Base-by-base conservation (phyloP, 441 rosid species). In the Viola pubescens region DNA sequence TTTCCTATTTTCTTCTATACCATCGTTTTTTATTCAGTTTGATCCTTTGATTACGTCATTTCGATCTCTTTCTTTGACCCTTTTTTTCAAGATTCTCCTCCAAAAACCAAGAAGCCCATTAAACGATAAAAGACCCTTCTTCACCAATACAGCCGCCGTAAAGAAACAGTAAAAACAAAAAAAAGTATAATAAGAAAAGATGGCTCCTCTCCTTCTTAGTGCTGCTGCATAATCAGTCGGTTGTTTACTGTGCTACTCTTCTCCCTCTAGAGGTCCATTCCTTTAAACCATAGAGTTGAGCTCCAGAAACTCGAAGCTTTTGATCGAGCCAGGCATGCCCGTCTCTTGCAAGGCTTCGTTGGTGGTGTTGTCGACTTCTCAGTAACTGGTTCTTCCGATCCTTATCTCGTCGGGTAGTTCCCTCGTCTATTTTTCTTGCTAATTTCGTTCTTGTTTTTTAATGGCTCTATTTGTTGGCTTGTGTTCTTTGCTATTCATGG, bases 301-400 rank as follows among this genome's bases (percentile, higher is more conserved):
- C 66, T 83, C 60, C 75, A 73, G 46, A 78, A 76, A 40, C 86
- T 86, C 65, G 68, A 72, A 40, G 89, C 86, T 58, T 76, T 87
- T 50, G 97, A 92, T 77, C 81, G 80, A 42, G 64, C 72, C 59
- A 74, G 98, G 37, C 97, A 82, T 73, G 68, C 87, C 14, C 83
- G 91, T 54, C 76, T 89, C 63, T 79, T 87, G 77, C 84, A 82
- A 56, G 69, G 80, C 54, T 62, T 61, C 51, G 74, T 60, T 42
- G 80, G 80, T 40, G 96, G 97, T 51, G 87, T 82, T 47, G 97
- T 87, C 48, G 81, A 88, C 74, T 87, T 94, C 78, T 60, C 95
- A 0, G 95, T 94, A 58, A 69, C 76, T 66, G 98, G 97, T 61
- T 75, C 94, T 62, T 71, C 98, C 65, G 98, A 92, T 83, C 92